Base-by-base conservation (phyloP, 495 filamentous ascomycete species). In the Chlorociboria aeruginascens region DNA sequence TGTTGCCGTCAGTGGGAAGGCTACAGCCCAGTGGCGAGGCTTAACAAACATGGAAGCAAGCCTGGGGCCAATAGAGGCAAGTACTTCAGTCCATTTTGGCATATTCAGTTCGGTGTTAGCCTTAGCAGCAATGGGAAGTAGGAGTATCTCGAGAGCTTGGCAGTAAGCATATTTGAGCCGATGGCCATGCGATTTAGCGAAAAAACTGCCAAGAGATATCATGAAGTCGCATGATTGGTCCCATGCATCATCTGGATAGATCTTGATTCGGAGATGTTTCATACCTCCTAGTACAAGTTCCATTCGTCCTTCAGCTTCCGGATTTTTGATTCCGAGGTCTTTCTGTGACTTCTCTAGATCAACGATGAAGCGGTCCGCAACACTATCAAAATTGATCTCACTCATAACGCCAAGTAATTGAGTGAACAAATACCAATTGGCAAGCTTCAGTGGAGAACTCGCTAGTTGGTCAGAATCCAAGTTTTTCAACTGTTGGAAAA, bases 371-470 rank as follows among this genome's bases (percentile, higher is more conserved):
- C 85, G 78, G 45, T 81, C 76, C 20, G 85, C 75, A 29, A 99
- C 90, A 50, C 78, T 85, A 28, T 77, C 67, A 63, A 99, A 95
- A 59, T 89, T 86, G 53, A 86, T 77, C 44, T 82, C 84, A 63
- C 92, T 94, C 89, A 99, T 95, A 20, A 85, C 89, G 11, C 92
- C 92, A 9, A 99, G 70, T 13, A 97, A 67, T 57, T 94, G 87
- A 20, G 83, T 81, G 57, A 94, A 95, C 10, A 97, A 81, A 46
- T 83, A 82, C 92, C 92, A 97, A 61, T 97, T 96, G 12, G 92
- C 83, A 67, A 89, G 77, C 50, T 86, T 82, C 7, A 95, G 73
- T 6, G 85, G 78, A 2, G 87, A 95, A 9, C 74, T 72, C 14
- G 80, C 69, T 11, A 97, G 72, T 56, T 83, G 79, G 7, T 95